Evolutionary conservation across 768 basidiomycete species (phyloP).

Genomic region (Cystobasidium ongulense): DNA sequence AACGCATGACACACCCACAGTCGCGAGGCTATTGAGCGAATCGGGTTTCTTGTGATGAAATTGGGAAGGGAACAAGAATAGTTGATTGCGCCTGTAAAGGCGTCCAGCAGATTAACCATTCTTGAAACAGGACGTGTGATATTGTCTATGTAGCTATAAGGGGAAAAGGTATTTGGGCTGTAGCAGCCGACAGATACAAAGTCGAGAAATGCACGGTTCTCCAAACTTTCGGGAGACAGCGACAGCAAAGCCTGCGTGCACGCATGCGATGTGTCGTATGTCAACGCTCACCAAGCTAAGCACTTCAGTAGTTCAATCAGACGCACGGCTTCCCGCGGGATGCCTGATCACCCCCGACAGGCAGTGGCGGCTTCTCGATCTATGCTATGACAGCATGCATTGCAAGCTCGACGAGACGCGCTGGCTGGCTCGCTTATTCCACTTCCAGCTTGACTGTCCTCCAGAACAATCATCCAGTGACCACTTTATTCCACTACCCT

Average conservation of each 20-base stretch:
- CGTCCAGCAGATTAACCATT: background rate
- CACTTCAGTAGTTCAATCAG: too few relatives aligned
- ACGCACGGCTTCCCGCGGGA: background rate
- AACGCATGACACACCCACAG: background rate
- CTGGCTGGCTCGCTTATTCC: background rate
- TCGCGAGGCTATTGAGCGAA: slow-evolving; percentile 26
- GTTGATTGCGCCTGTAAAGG: too few relatives aligned
- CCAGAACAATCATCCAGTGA: too few relatives aligned
- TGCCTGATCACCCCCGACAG: background rate
- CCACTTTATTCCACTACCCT: too few relatives aligned
- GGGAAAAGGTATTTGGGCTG: background rate
- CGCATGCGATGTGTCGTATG: too few relatives aligned
- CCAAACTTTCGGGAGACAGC: too few relatives aligned
- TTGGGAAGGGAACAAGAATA: too few relatives aligned
- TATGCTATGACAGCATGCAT: background rate
- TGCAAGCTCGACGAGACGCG: background rate
- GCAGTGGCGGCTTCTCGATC: background rate
- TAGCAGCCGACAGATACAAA: too few relatives aligned
- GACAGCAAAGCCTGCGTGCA: too few relatives aligned
- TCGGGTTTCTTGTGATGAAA: slow-evolving; percentile 23
- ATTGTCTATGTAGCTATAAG: background rate
- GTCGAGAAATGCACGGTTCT: too few relatives aligned
- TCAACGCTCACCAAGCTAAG: too few relatives aligned
- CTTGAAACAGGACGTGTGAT: background rate
- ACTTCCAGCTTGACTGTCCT: too few relatives aligned